These are phyloP conservation scores for Penicillium bovifimosum DNA, from an alignment of 495 filamentous ascomycete genomes.

Conservation along the genomic window DNA sequence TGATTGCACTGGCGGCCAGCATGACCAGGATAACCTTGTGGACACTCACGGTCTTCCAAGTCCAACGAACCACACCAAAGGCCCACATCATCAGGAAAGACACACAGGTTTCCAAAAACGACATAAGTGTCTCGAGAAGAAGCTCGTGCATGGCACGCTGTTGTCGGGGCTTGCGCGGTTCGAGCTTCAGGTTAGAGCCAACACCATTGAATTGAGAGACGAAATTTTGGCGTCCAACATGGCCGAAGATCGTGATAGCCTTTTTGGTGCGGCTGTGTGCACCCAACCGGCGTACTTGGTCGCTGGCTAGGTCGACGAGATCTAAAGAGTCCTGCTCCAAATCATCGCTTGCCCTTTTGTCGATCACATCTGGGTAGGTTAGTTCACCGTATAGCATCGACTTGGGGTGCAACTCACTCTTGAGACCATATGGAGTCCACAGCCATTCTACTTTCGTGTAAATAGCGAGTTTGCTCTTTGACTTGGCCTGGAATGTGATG, in stretches of 20 bases:
- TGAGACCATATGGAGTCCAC: conserved; percentile 54
- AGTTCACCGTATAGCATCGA: conserved; percentile 8
- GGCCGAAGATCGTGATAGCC: conserved; percentile 84
- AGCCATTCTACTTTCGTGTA: conserved; percentile 86
- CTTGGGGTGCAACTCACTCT: conserved; percentile 43
- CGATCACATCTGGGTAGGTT: conserved; percentile 52
- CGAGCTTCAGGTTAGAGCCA: conserved; percentile 34
- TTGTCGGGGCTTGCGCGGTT: conserved; percentile 52
- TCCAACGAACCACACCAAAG: conserved; percentile 54
- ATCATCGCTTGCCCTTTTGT: conserved; percentile 74
- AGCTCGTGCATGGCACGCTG: conserved; percentile 64
- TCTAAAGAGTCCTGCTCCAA: conserved; percentile 78
- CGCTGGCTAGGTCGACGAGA: conserved; percentile 75
- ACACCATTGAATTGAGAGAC: conserved; percentile 55
- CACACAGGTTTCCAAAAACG: conserved; percentile 62
- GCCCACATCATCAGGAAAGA: conserved; percentile 70
- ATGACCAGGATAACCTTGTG: conserved; percentile 68
- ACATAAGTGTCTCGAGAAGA: conserved; percentile 60
- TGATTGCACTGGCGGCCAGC: conserved; percentile 57
- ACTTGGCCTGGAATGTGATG: conserved; percentile 88
- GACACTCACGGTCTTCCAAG: conserved; percentile 65
- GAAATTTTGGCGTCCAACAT: conserved; percentile 67
- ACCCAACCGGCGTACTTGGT: conserved; percentile 77
- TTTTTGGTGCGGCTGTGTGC: conserved; percentile 81
- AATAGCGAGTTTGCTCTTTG: conserved; percentile 83